Evolutionary conservation across 495 filamentous ascomycete species (phyloP).

Genomic region (Haplographium delicatum): DNA sequence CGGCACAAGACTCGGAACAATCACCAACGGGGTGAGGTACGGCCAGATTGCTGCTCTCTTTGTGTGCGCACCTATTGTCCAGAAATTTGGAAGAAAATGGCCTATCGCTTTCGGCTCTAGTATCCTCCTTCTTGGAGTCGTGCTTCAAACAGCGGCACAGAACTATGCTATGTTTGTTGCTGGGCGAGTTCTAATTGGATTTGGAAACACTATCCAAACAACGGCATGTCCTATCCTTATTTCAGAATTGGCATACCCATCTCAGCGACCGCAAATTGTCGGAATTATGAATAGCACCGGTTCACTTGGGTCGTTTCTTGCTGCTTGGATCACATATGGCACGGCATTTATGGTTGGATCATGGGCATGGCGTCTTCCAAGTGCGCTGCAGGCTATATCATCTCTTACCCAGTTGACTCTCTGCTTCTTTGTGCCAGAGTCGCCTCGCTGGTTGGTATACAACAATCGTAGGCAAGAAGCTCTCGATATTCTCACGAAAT

Average conservation of each 20-base stretch:
- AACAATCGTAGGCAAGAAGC: constrained; percentile 62
- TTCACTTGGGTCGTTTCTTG: constrained; percentile 42
- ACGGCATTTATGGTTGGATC: background rate
- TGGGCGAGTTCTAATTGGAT: constrained; percentile 37
- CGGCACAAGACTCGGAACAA: constrained; percentile 28
- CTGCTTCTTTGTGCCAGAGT: constrained; percentile 57
- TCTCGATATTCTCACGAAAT: constrained; percentile 48
- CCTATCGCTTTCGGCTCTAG: constrained; percentile 54
- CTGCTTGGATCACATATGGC: constrained; percentile 30
- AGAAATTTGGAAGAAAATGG: constrained; percentile 45
- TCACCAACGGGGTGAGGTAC: constrained; percentile 44
- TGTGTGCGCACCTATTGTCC: constrained; percentile 51
- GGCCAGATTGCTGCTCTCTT: constrained; percentile 54
- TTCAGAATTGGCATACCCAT: constrained; percentile 48
- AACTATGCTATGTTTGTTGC: constrained; percentile 36
- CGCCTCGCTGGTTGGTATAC: constrained; percentile 66
- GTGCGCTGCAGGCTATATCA: constrained; percentile 7
- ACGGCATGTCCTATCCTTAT: constrained; percentile 46
- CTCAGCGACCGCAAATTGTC: constrained; percentile 53
- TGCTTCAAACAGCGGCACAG: constrained; percentile 39
- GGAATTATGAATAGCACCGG: constrained; percentile 61
- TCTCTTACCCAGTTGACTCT: constrained; percentile 6
- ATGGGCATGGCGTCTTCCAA: constrained; percentile 15
- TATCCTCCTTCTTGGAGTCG: constrained; percentile 54
- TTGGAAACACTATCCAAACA: constrained; percentile 47